Evolutionary conservation across 768 basidiomycete genomes (phyloP).

Genomic region (Crassisporium funariophilum): DNA sequence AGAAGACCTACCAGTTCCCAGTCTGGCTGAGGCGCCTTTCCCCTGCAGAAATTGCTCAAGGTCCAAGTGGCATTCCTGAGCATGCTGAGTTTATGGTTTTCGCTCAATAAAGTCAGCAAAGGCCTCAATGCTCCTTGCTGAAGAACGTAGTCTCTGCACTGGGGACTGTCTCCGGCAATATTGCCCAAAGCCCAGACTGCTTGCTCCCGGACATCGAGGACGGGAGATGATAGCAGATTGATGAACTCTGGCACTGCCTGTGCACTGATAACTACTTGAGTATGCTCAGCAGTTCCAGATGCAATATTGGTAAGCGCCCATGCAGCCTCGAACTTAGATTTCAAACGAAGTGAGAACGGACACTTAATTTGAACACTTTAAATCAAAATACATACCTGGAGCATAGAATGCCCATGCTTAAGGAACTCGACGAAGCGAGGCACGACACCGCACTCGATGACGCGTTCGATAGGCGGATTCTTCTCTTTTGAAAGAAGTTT

Average conservation of each 20-base stretch:
- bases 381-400: conserved; percentile 66
- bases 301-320: conserved; percentile 99
- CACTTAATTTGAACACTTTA: conserved; percentile 4
- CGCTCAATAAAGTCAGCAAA: conserved; percentile 85
- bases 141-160: conserved; percentile 96
- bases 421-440: conserved; percentile 97
- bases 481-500: conserved; percentile 99
- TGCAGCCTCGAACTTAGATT: conserved; percentile 86
- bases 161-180: conserved; percentile 97
- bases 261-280: conserved; percentile 94
- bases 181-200: conserved; percentile 99
- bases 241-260: conserved; percentile 97
- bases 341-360: conserved; percentile 5
- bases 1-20: conserved; percentile 82
- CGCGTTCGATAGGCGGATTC: conserved; percentile 98
- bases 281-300: conserved; percentile 97
- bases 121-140: conserved; percentile 92
- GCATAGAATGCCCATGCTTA: conserved; percentile 76
- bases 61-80: conserved; percentile 99
- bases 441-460: conserved; percentile 96
- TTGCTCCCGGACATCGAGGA: conserved; percentile 97
- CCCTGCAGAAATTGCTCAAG: conserved; percentile 97
- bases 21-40: conserved; percentile 96
- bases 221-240: conserved; percentile 90
- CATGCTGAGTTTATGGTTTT: conserved; percentile 99